Base-by-base conservation (phyloP, 257 asterid species). In the Solanum dulcamara region DNA sequence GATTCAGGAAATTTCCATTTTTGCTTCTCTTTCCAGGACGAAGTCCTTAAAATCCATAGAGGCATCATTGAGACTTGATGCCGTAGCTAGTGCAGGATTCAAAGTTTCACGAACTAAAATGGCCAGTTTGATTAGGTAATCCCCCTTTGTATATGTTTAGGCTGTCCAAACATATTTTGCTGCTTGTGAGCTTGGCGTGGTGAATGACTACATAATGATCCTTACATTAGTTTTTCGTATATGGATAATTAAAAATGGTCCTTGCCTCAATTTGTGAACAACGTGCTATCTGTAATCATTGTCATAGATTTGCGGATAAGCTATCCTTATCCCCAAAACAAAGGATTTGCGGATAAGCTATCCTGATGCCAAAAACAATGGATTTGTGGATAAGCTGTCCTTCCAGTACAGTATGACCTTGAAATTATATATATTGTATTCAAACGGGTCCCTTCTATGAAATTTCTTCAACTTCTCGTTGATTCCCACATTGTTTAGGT, bases 51-150 rank as follows among this genome's bases (percentile, higher is more conserved):
- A 91, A 89, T 84, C 97, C 6, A 92, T 95, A 38, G 98, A 97
- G 90, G 94, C 98, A 87, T 95, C 99, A 42, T 89, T 92, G 59
- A 91, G 99, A 87, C 95, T 95, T 50, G 98, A 97, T 82, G 91
- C 99, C 14, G 86, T 97, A 89, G 97, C 97, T 81, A 94, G 98
- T 92, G 98, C 99, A 2, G 98, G 99, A 66, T 97, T 88, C 91
- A 97, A 94, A 90, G 93, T 97, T 70, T 97, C 99, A 71, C 93
- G 98, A 85, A 92, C 99, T 67, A 97, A 97, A 92, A 93, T 97
- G 98, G 97, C 94, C 81, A 86, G 88, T 86, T 88, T 93, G 89
- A 91, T 96, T 88, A 93, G 99, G 99, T 96, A 87, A 10, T 44
- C 8, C 60, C 37, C 10, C 30, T 33, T 75, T 50, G 24, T 48